Percentiles rank a stretch among this genome's conserved stretches.
These are phyloP conservation scores for Vaccinium macrocarpon DNA, from an alignment of 148 eudicot genomes.

Conservation along the genomic window DNA sequence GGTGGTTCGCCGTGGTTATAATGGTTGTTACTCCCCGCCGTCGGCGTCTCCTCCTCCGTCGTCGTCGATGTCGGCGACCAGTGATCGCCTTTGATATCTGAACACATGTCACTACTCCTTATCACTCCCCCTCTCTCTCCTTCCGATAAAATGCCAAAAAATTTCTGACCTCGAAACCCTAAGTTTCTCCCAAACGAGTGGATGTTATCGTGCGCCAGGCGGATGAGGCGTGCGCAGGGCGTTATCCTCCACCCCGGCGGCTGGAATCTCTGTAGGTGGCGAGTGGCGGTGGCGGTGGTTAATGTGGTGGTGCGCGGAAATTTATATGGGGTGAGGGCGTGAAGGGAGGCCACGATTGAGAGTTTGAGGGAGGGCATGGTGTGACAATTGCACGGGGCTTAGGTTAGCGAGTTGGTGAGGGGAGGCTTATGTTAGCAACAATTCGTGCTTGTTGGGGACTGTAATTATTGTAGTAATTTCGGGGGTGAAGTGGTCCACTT, in stretches of 20 bases:
- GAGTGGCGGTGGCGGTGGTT: neutral
- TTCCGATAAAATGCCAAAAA: constrained; percentile 3
- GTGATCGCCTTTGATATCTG: constrained; percentile 10
- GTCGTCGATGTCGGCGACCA: neutral
- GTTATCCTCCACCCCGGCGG: constrained; percentile 15
- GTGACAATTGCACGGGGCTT: constrained; percentile 9
- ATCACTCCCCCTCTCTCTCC: constrained; percentile 9
- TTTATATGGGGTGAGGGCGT: constrained; percentile 13
- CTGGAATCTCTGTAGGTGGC: neutral
- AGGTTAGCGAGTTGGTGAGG: neutral
- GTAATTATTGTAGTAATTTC: neutral
- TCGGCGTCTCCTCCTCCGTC: neutral
- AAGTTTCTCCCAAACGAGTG: neutral
- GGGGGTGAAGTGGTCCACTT: neutral
- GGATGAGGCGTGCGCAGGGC: constrained; percentile 14
- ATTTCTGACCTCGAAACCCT: constrained; percentile 29
- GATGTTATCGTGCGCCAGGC: constrained; percentile 19
- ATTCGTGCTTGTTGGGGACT: neutral
- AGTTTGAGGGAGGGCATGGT: constrained; percentile 10
- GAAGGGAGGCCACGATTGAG: neutral
- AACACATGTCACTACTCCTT: constrained; percentile 14
- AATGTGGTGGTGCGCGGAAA: neutral
- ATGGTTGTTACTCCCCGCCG: neutral
- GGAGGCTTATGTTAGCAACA: constrained; percentile 15
- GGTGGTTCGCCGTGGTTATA: constrained; percentile 1